These are phyloP conservation scores for Fraxinus latifolia DNA, from an alignment of 305 asterid species.

Conservation along the genomic window DNA sequence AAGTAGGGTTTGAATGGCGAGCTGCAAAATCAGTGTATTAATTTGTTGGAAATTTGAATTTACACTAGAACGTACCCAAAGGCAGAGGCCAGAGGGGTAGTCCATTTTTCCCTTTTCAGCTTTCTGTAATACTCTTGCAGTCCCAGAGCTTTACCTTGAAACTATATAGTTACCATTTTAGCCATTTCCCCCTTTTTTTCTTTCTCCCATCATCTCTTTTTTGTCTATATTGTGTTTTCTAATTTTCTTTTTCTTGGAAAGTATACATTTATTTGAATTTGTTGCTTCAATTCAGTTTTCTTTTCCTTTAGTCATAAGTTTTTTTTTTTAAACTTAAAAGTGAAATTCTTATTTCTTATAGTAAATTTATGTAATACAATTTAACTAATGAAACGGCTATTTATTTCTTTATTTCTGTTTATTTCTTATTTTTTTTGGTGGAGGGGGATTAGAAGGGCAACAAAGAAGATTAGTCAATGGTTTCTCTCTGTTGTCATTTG, in stretches of 20 bases:
- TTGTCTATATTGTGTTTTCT: not conserved
- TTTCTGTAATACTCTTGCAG: slow-evolving; percentile 16
- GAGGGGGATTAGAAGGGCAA: too few species aligned
- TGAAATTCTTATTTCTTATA: not conserved
- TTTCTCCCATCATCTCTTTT: not conserved
- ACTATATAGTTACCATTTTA: slow-evolving; percentile 19
- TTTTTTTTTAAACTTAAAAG: not conserved
- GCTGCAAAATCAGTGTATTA: not conserved
- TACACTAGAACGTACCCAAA: slow-evolving; percentile 5
- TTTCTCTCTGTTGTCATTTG: too few species aligned
- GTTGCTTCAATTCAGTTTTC: not conserved
- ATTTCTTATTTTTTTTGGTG: too few species aligned
- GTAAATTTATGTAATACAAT: not conserved
- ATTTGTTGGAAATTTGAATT: slow-evolving; percentile 10
- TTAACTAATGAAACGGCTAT: too few species aligned
- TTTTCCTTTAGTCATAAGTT: not conserved
- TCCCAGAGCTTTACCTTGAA: slow-evolving; percentile 16
- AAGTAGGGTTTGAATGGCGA: not conserved
- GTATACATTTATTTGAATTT: not conserved
- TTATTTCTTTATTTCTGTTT: too few species aligned
- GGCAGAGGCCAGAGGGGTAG: slow-evolving; percentile 18
- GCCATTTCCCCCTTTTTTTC: slow-evolving; percentile 1
- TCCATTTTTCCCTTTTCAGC: slow-evolving; percentile 17
- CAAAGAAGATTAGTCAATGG: too few species aligned
- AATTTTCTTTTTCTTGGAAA: not conserved